A percentile compares a stretch with the other conserved stretches of the same genome.
Evolutionary conservation across 2,329 filamentous ascomycete species (phyloP).

Genomic region (Bipolaris oryzae): DNA sequence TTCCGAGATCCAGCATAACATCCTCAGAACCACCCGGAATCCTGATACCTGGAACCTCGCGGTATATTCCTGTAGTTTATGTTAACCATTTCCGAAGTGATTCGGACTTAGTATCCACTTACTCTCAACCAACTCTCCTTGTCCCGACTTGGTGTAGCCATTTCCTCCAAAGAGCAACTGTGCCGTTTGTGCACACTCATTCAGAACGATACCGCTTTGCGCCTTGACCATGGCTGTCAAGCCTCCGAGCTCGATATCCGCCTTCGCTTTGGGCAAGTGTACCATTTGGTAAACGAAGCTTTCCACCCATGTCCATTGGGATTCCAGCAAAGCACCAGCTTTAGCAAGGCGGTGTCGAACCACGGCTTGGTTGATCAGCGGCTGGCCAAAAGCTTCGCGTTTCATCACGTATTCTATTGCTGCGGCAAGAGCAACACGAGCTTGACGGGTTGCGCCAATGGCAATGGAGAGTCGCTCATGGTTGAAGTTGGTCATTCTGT

Average conservation of each 20-base stretch:
- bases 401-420: conserved; percentile 69
- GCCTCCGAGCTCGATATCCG: conserved; percentile 70
- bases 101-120: conserved; percentile 46
- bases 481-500: conserved; percentile 76
- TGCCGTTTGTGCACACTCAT: conserved; percentile 72
- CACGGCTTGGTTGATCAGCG: conserved; percentile 75
- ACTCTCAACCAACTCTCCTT: conserved; percentile 74
- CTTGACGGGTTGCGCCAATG: conserved; percentile 66
- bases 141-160: conserved; percentile 71
- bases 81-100: conserved; percentile 14
- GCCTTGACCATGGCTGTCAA: conserved; percentile 75
- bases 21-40: conserved; percentile 75
- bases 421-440: conserved; percentile 64
- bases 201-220: conserved; percentile 72
- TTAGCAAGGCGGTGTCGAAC: conserved; percentile 76
- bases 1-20: conserved; percentile 71
- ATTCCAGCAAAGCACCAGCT: conserved; percentile 70
- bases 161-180: conserved; percentile 76
- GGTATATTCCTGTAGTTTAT: conserved; percentile 59
- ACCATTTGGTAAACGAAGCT: conserved; percentile 72
- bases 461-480: conserved; percentile 74
- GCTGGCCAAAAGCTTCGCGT: conserved; percentile 70
- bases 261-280: conserved; percentile 63
- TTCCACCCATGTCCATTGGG: conserved; percentile 74
- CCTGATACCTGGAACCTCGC: conserved; percentile 65